Conservation (phyloP, 192 early-diverging fungal genomes). For the Dimargaris verticillata region DNA sequence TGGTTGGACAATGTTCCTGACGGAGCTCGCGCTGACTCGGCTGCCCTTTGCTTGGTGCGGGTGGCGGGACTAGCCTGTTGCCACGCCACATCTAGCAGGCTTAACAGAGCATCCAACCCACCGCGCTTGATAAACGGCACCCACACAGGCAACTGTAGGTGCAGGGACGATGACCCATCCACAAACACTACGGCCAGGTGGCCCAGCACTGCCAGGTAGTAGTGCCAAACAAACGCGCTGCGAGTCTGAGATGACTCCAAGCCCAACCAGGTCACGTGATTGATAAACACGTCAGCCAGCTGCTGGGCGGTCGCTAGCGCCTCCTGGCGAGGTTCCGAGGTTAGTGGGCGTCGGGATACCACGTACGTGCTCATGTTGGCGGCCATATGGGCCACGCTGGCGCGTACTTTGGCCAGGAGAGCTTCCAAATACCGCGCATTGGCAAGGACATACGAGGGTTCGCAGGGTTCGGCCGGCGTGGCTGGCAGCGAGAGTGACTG, state of each 20-base stretch:
- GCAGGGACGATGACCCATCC: neutral
- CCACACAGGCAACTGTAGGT: neutral
- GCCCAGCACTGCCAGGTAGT: neutral
- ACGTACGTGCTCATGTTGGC: neutral
- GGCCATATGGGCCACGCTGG: conserved; percentile 12
- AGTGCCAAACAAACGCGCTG: neutral
- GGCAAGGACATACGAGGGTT: neutral
- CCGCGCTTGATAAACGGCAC: neutral
- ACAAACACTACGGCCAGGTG: conserved; percentile 3
- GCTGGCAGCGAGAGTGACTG: neutral
- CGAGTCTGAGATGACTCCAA: neutral
- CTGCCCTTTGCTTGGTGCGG: conserved; percentile 14
- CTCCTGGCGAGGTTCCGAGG: neutral
- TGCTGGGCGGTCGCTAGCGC: neutral
- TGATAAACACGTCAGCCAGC: neutral
- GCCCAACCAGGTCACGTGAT: conserved; percentile 2
- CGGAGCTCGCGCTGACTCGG: conserved; percentile 13
- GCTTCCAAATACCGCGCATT: conserved; percentile 6
- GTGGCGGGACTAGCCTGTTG: conserved; percentile 45
- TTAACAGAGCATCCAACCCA: neutral
- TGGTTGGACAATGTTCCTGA: conserved; percentile 17
- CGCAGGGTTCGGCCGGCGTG: too few species aligned
- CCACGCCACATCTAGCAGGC: neutral
- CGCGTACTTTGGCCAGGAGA: conserved; percentile 17
- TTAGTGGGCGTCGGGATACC: neutral